Evolutionary conservation across 345 rosid genomes (phyloP), one percentile per base, ranked within the genome.

Genomic region (Passiflora organensis): DNA sequence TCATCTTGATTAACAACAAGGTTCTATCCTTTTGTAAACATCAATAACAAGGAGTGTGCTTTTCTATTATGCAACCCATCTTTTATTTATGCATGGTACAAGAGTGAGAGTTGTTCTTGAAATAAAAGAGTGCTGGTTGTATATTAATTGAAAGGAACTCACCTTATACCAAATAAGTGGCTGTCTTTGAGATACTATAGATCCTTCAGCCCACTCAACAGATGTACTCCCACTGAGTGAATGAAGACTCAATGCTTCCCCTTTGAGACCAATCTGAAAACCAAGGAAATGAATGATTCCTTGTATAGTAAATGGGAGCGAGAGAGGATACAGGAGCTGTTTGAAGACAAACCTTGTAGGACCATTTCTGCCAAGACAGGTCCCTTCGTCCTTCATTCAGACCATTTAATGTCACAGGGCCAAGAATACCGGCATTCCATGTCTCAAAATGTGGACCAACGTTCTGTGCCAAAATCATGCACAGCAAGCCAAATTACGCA

Each of bases 391-490:
- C 99, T 41, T 76, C 93, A 48, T 76, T 69, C 41, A 89, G 85
- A 68, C 96, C 99, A 17, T 69, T 78, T 58, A 94, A 42, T 32
- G 80, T 67, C 52, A 94, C 93, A 2, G 99, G 99, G 32, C 99
- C 99, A 38, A 94, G 89, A 60, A 89, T 55, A 54, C 99, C 99
- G 45, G 99, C 77, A 69, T 94, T 94, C 97, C 97, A 94, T 61
- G 82, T 87, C 85, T 94, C 99, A 55, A 80, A 94, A 73, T 89
- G 99, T 32, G 95, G 96, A 63, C 99, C 99, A 24, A 94, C 93
- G 63, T 94, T 94, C 99, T 94, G 78, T 63, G 48, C 47, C 25
- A 41, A 62, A 15, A 62, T 32, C 49, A 61, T 60, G 69, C 43
- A n/a, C n/a, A 39, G 20, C 61, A 77, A 48, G 5, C 34, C 34